Base-by-base conservation (phyloP, 169 alveolate species). In the Condylostoma magnum region DNA sequence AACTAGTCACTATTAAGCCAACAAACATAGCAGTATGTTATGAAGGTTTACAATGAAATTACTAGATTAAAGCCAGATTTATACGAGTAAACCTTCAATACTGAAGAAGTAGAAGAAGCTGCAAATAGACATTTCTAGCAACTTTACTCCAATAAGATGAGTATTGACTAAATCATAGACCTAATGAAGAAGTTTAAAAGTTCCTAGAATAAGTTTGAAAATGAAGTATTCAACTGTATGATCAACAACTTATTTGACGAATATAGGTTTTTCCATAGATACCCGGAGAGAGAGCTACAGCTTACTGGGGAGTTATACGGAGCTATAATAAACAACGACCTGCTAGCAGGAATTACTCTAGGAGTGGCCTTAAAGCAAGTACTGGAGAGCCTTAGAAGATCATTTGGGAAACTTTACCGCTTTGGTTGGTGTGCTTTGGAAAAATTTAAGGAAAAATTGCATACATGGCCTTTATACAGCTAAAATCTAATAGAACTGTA, bases 191-290 rank as follows among this genome's bases (percentile, higher is more conserved):
- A 68, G 41, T 88, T 83, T 67, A 87, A 80, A 67, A 78, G 72
- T 33, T 76, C 89, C n/a, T 76, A 65, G 10, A 58, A 60, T 20
- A 72, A 79, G 25, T 79, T 75, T 43, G 97, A 93, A 36, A 80
- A 84, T 57, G 97, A 93, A 68, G 84, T 89, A 22, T 93, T 71
- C 78, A 95, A 95, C 20, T 93, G 97, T 67, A 90, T 93, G 92
- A 85, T 93, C 27, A 93, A 91, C 41, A 82, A 90, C 47, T 66
- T 93, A n/a, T 86, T 87, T 69, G 95, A 93, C 72, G 97, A 93
- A 72, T 88, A 82, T 77, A 69, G 93, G 65, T 93, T 86, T 74
- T 83, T 84, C 75, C 90, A 80, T 50, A 78, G 86, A 70, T 93
- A 93, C 50, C 97, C 97, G 4, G 80, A 82, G 36, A 82, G 83